Base-by-base conservation (phyloP, 768 basidiomycete species). In the Termitomyces sp. region DNA sequence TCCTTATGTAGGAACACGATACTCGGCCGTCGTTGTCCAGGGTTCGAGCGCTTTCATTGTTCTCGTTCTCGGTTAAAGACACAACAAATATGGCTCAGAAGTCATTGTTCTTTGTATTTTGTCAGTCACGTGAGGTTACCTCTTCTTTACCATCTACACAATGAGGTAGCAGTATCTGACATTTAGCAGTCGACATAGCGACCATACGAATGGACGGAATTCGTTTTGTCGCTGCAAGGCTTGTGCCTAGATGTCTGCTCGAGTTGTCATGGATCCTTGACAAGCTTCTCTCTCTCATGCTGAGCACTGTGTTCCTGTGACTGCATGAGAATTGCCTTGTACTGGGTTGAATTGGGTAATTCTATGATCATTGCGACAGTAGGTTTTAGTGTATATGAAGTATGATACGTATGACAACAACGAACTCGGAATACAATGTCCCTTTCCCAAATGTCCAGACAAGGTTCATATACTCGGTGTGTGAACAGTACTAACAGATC, bases 341-440 rank as follows among this genome's bases (percentile, higher is more conserved):
- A 26, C 6, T 2, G n/a, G 12, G 13, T 37, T 29, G 1, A 9
- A 41, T 41, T 9, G 8, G 37, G 34, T 8, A 22, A 10, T 48
- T 15, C 5, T 18, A 36, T 13, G 33, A 15, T n/a, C 31, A 4
- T 20, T 20, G 29, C 20, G 13, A 36, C 31, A 28, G 18, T 12
- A 18, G 22, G 24, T n/a, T n/a, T n/a, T 34, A 46, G 16, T 26
- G 34, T 41, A 20, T 41, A 46, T 29, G 3, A 29, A 50, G 33
- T 58, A 58, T 51, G 24, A 59, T 57, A 48, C 39, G 34, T 56
- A 55, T 47, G 29, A 53, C 58, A 24, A 56, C 54, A n/a, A 59
- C 45, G 54, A 28, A 47, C 45, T 48, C 41, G 41, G 50, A 60
- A 53, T 62, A 60, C 57, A 62, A 54, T 61, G 61, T 62, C 53